Evolutionary conservation across 495 filamentous ascomycete species (phyloP).

Genomic region (Stereocaulon alpinum): DNA sequence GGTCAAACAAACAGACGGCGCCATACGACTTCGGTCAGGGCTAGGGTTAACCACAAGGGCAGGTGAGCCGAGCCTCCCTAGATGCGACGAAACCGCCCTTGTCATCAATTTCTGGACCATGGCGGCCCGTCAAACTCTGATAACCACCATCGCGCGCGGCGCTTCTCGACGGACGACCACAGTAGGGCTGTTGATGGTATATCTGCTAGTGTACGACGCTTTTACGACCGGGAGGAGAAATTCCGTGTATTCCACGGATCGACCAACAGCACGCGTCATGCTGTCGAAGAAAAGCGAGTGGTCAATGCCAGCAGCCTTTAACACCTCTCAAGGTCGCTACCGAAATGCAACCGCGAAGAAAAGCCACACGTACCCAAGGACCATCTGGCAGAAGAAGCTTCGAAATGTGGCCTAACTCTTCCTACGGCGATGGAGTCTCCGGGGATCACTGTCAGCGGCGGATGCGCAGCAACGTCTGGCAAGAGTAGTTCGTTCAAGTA

Average conservation of each 20-base stretch:
- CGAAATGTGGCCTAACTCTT: constrained; percentile 35
- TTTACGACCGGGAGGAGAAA: constrained; percentile 46
- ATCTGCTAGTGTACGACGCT: constrained; percentile 39
- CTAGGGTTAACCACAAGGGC: too few species aligned
- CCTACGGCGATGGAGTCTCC: constrained; percentile 51
- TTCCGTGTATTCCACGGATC: constrained; percentile 74
- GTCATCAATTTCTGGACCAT: neutral
- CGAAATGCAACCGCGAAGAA: constrained; percentile 27
- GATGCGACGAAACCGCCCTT: neutral
- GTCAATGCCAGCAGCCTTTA: constrained; percentile 47
- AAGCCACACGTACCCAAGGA: constrained; percentile 48
- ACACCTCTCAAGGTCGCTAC: constrained; percentile 44
- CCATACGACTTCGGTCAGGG: too few species aligned
- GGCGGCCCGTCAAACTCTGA: neutral
- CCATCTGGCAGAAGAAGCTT: constrained; percentile 33
- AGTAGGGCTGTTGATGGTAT: constrained; percentile 34
- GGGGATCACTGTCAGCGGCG: constrained; percentile 48
- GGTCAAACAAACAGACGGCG: too few species aligned
- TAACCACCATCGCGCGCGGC: neutral
- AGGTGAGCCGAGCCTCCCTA: too few species aligned
- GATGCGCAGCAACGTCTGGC: constrained; percentile 44
- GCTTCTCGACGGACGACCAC: constrained; percentile 27
- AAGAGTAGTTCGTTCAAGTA: constrained; percentile 47
- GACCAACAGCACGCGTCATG: constrained; percentile 60
- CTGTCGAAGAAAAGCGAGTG: constrained; percentile 33